Percentiles rank a stretch among this genome's conserved stretches.
phyloP scores from a whole-genome alignment of 768 basidiomycete species.

The Termitomyces sp. region DNA sequence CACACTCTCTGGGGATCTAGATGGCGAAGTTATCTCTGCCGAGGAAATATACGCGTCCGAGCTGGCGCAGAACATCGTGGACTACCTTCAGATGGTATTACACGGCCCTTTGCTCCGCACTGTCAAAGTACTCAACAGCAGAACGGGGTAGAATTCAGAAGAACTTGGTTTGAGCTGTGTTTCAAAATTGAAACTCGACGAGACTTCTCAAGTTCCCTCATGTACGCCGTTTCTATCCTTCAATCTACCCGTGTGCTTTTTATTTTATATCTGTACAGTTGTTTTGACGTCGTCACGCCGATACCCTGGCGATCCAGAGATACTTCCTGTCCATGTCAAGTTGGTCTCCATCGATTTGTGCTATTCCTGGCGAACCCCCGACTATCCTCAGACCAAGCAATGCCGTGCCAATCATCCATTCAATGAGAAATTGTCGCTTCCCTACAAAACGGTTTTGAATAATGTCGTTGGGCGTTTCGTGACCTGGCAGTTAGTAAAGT shows the following conservation, averaged over 20 bases:
- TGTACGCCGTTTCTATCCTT: constrained; percentile 23
- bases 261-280: constrained; percentile 6
- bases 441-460: constrained; percentile 46
- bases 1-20: constrained; percentile 46
- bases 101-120: neutral
- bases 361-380: constrained; percentile 27
- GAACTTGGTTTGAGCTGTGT: constrained; percentile 53
- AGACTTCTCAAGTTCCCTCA: constrained; percentile 34
- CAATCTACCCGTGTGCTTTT: constrained; percentile 1
- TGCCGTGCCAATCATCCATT: constrained; percentile 40
- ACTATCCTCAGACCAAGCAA: constrained; percentile 6
- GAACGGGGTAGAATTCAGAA: constrained; percentile 43
- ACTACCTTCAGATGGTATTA: constrained; percentile 45
- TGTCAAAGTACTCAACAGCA: neutral
- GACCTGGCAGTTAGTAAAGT: constrained; percentile 56
- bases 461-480: constrained; percentile 49
- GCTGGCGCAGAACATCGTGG: constrained; percentile 40
- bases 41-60: constrained; percentile 42
- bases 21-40: constrained; percentile 34
- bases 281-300: constrained; percentile 15
- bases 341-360: constrained; percentile 31
- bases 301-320: constrained; percentile 8
- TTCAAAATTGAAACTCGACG: constrained; percentile 46
- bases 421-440: constrained; percentile 46
- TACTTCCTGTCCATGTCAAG: constrained; percentile 29